Evolutionary conservation across 1,284 basidiomycete genomes (phyloP).

Genomic region (Ustilago tritici): DNA sequence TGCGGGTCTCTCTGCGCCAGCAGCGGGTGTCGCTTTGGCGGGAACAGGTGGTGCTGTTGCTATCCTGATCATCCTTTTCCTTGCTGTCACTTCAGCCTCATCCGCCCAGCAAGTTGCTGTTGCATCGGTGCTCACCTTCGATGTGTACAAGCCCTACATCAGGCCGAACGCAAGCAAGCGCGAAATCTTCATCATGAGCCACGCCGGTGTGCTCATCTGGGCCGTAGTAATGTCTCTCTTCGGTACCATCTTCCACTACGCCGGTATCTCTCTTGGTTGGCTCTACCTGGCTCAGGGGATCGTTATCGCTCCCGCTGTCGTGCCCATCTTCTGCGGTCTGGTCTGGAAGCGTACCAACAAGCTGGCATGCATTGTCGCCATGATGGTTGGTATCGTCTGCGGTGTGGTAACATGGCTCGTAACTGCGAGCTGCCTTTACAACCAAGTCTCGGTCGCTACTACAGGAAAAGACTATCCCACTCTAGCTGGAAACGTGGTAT

Average conservation of each 20-base stretch:
- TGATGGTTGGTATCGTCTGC: slow-evolving; percentile 78
- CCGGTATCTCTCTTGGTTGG: slow-evolving; percentile 79
- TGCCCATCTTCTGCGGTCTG: slow-evolving; percentile 83
- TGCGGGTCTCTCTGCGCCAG: slow-evolving; percentile 65
- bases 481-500: slow-evolving; percentile 85
- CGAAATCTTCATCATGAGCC: slow-evolving; percentile 76
- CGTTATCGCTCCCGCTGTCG: slow-evolving; percentile 84
- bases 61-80: slow-evolving; percentile 79
- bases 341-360: slow-evolving; percentile 62
- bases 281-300: slow-evolving; percentile 77
- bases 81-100: slow-evolving; percentile 80
- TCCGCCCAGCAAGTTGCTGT: slow-evolving; percentile 90
- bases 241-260: slow-evolving; percentile 81
- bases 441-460: slow-evolving; percentile 78
- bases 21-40: slow-evolving; percentile 78
- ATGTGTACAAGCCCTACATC: slow-evolving; percentile 78
- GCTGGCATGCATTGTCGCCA: slow-evolving; percentile 74
- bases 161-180: slow-evolving; percentile 75
- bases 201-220: slow-evolving; percentile 76
- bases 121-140: slow-evolving; percentile 73
- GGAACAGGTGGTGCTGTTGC: slow-evolving; percentile 80
- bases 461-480: slow-evolving; percentile 76
- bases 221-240: slow-evolving; percentile 83
- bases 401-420: slow-evolving; percentile 86
- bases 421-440: slow-evolving; percentile 80